These are phyloP conservation scores for Emmonsiellopsis sp. DNA, from an alignment of 2,329 filamentous ascomycete species.

Conservation along the genomic window DNA sequence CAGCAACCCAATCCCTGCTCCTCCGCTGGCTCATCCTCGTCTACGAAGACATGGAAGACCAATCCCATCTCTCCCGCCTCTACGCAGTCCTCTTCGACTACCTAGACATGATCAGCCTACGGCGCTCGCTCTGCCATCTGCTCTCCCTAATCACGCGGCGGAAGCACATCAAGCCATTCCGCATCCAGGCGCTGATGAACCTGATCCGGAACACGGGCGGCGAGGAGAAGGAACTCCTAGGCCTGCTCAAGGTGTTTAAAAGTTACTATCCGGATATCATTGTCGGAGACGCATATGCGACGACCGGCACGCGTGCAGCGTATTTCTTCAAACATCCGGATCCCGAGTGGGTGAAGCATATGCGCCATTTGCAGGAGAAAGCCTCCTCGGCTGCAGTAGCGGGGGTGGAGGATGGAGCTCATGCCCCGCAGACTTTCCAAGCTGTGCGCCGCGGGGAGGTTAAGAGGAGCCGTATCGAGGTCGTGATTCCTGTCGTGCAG, in stretches of 20 bases:
- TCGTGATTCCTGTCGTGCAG: constrained; percentile 58
- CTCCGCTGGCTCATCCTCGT: constrained; percentile 72
- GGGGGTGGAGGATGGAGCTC: background rate
- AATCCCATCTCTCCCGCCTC: constrained; percentile 54
- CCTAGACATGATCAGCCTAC: constrained; percentile 68
- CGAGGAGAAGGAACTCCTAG: constrained; percentile 65
- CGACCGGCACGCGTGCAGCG: constrained; percentile 23
- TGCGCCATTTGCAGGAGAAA: constrained; percentile 58
- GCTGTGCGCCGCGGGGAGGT: constrained; percentile 47
- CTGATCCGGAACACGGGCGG: constrained; percentile 43
- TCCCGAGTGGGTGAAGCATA: constrained; percentile 60
- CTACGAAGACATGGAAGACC: constrained; percentile 60
- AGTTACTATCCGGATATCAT: constrained; percentile 88
- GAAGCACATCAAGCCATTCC: constrained; percentile 73
- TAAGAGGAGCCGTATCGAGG: constrained; percentile 42
- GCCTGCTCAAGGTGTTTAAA: constrained; percentile 73
- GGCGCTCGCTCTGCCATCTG: constrained; percentile 64
- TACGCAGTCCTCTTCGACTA: constrained; percentile 74
- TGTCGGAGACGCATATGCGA: constrained; percentile 54
- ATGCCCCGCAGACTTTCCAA: constrained; percentile 50
- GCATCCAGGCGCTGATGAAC: constrained; percentile 63
- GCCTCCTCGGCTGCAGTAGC: constrained; percentile 20
- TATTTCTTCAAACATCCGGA: constrained; percentile 57
- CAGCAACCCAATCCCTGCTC: constrained; percentile 60
- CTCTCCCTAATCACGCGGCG: constrained; percentile 70